Evolutionary conservation across 2,329 filamentous ascomycete species (phyloP), one percentile per base, ranked within the genome.

Genomic region (Ceratocystis lukuohia): DNA sequence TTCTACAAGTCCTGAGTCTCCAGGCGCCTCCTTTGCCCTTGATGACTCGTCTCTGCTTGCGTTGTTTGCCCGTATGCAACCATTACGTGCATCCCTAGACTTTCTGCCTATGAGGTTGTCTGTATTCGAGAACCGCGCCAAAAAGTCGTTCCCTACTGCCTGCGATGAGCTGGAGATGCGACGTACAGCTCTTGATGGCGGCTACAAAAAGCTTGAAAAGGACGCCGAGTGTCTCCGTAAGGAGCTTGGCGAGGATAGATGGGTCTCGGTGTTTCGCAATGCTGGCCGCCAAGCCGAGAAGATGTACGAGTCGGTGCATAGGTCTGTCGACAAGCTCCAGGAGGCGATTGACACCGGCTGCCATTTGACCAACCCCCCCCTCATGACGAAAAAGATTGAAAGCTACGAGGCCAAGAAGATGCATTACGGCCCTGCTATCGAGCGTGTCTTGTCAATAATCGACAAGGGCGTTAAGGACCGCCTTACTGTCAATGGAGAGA

Each of bases 401-500:
- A 95, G 83, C 71, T 99, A 96, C 74, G 92, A 96, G 74, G 90
- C 89, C 56, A 99, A 97, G 80, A 95, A 93, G 75, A 85, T 85
- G 68, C 93, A 97, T 74, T 99, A 97, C 72, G 88, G 91, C 1
- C 90, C 92, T 8, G 93, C 94, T 1, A 95, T 99, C 73, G 90
- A 94, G 73, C 84, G 92, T 53, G 91, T 99, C 6, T 77, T 97
- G 20, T 86, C 88, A 48, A 95, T 97, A 73, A 96, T 97, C 63
- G 91, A 96, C 71, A 93, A 91, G 73, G 94, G 94, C n/a, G 88
- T 97, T 72, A 89, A 89, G 73, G 91, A 97, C 72, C 85, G 94
- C n/a, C 80, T 96, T 62, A 97, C 94, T 0, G 91, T 97, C 66
- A 97, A 99, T 73, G 94, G 94, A 57, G 94, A 97, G 76, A 94